Conservation (phyloP, 257 asterid genomes). For the Knoxia roxburghii region DNA sequence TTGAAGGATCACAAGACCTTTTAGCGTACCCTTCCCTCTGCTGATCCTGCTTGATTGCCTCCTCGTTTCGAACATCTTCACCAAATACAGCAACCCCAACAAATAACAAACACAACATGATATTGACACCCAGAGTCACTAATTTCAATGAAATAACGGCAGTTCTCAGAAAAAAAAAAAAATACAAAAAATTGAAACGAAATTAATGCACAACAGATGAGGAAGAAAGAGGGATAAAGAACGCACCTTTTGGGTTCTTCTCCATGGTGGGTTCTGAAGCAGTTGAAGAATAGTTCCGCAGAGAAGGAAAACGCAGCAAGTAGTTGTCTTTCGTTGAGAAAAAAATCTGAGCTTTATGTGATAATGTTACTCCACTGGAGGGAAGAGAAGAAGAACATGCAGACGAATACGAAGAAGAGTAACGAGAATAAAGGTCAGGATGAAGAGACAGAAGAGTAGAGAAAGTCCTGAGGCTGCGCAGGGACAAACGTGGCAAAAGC, state of each 20-base stretch:
- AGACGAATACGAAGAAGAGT: neutral
- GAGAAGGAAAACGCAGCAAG: neutral
- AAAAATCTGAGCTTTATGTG: neutral
- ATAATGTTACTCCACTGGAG: neutral
- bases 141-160: neutral
- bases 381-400: conserved; percentile 9
- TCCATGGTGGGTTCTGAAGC: conserved; percentile 30
- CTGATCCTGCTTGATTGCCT: conserved; percentile 30
- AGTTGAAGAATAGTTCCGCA: neutral
- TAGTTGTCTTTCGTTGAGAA: neutral
- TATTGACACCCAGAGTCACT: conserved; percentile 1
- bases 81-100: conserved; percentile 3
- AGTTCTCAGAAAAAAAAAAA: neutral
- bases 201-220: neutral
- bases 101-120: neutral
- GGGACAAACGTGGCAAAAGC: conserved; percentile 41
- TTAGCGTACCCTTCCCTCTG: conserved; percentile 31
- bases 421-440: neutral
- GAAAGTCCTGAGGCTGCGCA: conserved; percentile 25
- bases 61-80: conserved; percentile 26
- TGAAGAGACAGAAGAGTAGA: neutral
- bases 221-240: neutral
- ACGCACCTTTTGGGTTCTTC: conserved; percentile 33
- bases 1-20: conserved; percentile 34
- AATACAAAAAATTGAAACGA: neutral